Evolutionary conservation across 2,329 filamentous ascomycete genomes (phyloP).

Genomic region (Paraphaeosphaeria sporulosa): DNA sequence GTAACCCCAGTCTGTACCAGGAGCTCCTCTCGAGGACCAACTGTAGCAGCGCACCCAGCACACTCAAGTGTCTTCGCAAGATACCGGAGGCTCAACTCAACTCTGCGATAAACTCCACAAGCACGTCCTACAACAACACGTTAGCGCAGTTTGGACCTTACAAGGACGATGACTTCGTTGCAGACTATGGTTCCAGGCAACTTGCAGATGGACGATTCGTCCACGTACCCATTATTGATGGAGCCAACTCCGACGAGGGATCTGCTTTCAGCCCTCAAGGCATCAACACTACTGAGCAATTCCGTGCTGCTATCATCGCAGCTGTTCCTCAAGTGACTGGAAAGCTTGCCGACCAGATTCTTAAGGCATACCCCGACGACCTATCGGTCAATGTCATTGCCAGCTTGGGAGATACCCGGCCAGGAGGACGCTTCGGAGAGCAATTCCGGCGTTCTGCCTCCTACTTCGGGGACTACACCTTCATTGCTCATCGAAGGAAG

Average conservation of each 20-base stretch:
- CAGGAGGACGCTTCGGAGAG: conserved; percentile 51
- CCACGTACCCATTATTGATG: conserved; percentile 68
- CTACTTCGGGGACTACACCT: conserved; percentile 60
- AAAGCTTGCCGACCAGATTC: conserved; percentile 30
- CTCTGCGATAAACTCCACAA: conserved; percentile 57
- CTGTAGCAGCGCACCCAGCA: not conserved
- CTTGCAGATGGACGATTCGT: conserved; percentile 67
- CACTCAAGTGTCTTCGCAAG: conserved; percentile 62
- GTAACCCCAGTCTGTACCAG: conserved; percentile 28
- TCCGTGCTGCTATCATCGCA: conserved; percentile 47
- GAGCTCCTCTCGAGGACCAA: conserved; percentile 20
- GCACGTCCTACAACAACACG: not conserved
- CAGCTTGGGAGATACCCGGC: conserved; percentile 15
- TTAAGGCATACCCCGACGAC: conserved; percentile 41
- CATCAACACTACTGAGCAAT: conserved; percentile 61
- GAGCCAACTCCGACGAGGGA: conserved; percentile 72
- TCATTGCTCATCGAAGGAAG: conserved; percentile 64
- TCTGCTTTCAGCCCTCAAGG: conserved; percentile 57
- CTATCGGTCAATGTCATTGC: conserved; percentile 12
- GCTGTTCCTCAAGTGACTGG: conserved; percentile 30
- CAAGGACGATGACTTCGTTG: conserved; percentile 65
- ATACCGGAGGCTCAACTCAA: conserved; percentile 64
- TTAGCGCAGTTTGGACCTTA: conserved; percentile 46
- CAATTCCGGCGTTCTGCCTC: conserved; percentile 58
- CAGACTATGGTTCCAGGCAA: conserved; percentile 61